phyloP scores from a whole-genome alignment of 2,329 filamentous ascomycete genomes.

The Colletotrichum gloeosporioides region DNA sequence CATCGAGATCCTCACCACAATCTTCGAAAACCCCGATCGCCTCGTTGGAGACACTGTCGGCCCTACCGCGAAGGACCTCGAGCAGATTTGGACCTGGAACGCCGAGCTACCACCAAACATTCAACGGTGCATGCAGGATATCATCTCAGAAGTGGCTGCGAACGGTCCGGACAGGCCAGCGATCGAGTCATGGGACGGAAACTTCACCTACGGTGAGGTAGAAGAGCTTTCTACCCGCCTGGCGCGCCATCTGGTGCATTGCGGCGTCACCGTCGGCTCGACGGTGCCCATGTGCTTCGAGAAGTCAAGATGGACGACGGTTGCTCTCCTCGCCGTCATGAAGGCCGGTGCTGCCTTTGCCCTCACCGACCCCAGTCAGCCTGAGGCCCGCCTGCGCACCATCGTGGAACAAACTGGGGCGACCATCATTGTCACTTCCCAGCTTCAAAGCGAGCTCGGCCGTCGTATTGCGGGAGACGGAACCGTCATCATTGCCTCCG shows the following conservation, averaged over 20 bases:
- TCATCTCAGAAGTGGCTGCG: conserved; percentile 44
- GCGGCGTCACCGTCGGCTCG: conserved; percentile 42
- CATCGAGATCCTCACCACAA: conserved; percentile 22
- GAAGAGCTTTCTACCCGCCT: conserved; percentile 46
- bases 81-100: conserved; percentile 54
- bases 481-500: conserved; percentile 37
- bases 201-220: conserved; percentile 50
- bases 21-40: conserved; percentile 18
- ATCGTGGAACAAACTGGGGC: conserved; percentile 50
- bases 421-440: conserved; percentile 44
- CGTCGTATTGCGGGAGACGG: conserved; percentile 38
- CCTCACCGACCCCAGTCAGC: conserved; percentile 52
- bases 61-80: conserved; percentile 40
- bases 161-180: conserved; percentile 44
- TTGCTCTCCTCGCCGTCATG: conserved; percentile 52
- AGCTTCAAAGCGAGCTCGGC: conserved; percentile 41
- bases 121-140: conserved; percentile 50
- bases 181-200: conserved; percentile 56
- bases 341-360: conserved; percentile 54
- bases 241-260: conserved; percentile 41
- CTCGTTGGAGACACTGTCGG: conserved; percentile 15
- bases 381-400: conserved; percentile 47
- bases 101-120: conserved; percentile 43
- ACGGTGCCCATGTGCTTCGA: conserved; percentile 57
- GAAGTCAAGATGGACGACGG: conserved; percentile 51